Percentiles rank a stretch among this genome's conserved stretches.
phyloP scores from a whole-genome alignment of 2,329 filamentous ascomycete species.

The Cordyceps militaris region DNA sequence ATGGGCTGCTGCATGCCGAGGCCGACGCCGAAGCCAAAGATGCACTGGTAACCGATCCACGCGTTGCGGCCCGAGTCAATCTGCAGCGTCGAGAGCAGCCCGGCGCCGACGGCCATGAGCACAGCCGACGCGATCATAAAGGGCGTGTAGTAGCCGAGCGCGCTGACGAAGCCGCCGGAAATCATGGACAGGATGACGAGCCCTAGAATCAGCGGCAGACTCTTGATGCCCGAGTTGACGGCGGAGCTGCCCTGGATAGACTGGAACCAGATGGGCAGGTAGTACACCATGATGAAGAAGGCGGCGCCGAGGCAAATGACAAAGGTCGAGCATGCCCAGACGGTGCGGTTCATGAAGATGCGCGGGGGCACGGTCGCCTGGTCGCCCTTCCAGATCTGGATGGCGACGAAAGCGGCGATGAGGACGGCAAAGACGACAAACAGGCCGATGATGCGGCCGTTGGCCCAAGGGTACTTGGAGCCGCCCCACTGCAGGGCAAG shows the following conservation, averaged over 20 bases:
- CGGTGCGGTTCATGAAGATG: conserved; percentile 34
- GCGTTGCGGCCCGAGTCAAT: conserved; percentile 6
- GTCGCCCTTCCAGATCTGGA: conserved; percentile 27
- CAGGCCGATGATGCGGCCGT: conserved; percentile 36
- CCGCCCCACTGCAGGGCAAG: conserved; percentile 41
- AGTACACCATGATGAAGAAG: conserved; percentile 28
- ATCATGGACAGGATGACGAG: conserved; percentile 17
- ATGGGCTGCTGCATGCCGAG: conserved; percentile 37
- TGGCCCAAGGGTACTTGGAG: conserved; percentile 20
- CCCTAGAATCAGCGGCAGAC: conserved; percentile 14
- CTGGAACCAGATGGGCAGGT: conserved; percentile 42
- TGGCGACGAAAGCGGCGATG: conserved; percentile 13
- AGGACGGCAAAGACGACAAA: conserved; percentile 29
- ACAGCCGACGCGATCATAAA: conserved; percentile 26
- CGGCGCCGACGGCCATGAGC: conserved; percentile 25
- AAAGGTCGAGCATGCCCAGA: conserved; percentile 29
- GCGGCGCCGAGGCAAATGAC: conserved; percentile 20
- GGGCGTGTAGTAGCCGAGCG: conserved; percentile 17
- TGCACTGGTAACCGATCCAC: conserved; percentile 24
- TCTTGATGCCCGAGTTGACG: conserved; percentile 15
- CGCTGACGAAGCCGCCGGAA: neutral
- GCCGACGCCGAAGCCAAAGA: conserved; percentile 38
- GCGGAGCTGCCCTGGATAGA: conserved; percentile 26
- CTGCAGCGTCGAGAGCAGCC: conserved; percentile 30
- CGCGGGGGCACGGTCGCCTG: conserved; percentile 35